Percentiles rank a stretch among this genome's conserved stretches.
Evolutionary conservation across 805 yeast species (phyloP).

Genomic region (Saturnispora besseyi): DNA sequence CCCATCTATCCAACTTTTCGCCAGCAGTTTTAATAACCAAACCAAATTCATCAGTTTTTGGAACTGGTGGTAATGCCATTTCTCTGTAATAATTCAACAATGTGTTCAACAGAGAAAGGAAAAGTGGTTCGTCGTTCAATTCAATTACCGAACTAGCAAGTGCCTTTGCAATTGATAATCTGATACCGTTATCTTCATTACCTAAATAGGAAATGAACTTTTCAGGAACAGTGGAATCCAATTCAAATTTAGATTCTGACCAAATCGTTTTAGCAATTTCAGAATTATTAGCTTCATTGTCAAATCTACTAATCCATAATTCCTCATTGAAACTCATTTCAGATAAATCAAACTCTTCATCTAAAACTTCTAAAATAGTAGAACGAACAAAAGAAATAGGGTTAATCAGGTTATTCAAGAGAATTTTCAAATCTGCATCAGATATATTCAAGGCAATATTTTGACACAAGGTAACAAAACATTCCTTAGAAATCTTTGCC

Average conservation of each 20-base stretch:
- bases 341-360: conserved; percentile 67
- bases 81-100: conserved; percentile 49
- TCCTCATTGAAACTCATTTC: conserved; percentile 37
- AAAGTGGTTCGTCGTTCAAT: conserved; percentile 15
- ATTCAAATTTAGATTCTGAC: conserved; percentile 59
- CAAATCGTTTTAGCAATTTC: conserved; percentile 74
- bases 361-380: conserved; percentile 74
- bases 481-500: conserved; percentile 76
- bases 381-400: conserved; percentile 66
- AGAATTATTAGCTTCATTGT: conserved; percentile 52
- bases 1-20: conserved; percentile 72
- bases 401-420: conserved; percentile 48
- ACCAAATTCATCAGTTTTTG: conserved; percentile 72
- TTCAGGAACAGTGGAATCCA: conserved; percentile 37
- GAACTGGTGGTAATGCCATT: conserved; percentile 66
- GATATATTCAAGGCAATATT: conserved; percentile 58
- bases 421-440: conserved; percentile 45
- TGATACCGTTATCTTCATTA: conserved; percentile 52
- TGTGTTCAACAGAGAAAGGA: conserved; percentile 32
- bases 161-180: conserved; percentile 66
- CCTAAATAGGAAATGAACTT: conserved; percentile 44
- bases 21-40: conserved; percentile 54
- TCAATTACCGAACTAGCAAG: conserved; percentile 47
- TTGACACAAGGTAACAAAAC: conserved; percentile 69
- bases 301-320: conserved; percentile 71